Conservation (phyloP, 2,329 filamentous ascomycete genomes). For the Cryphonectria radicalis region DNA sequence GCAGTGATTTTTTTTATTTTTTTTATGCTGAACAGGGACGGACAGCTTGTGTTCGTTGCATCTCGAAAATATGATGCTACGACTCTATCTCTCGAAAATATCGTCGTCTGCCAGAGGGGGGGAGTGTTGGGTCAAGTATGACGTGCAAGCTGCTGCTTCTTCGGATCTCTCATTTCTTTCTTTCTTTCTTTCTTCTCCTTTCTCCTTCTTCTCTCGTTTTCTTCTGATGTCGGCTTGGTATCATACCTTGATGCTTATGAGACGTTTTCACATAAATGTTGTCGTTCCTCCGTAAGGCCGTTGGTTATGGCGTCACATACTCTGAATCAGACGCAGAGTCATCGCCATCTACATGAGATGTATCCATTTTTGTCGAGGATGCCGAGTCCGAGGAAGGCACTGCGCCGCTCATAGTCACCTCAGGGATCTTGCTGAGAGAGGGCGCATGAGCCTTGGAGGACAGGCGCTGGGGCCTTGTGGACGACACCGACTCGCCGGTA, state of each 20-base stretch:
- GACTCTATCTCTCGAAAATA: too few relatives aligned
- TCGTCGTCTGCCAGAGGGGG: too few relatives aligned
- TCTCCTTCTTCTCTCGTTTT: too few relatives aligned
- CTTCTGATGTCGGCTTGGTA: not conserved
- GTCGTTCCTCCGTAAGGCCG: not conserved
- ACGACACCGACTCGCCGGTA: not conserved
- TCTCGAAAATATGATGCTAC: not conserved
- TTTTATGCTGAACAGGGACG: not conserved
- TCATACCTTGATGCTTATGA: not conserved
- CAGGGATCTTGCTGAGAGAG: not conserved
- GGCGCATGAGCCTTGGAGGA: not conserved
- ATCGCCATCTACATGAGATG: not conserved
- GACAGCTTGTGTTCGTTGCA: not conserved
- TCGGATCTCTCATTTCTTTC: not conserved
- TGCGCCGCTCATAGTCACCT: constrained; percentile 12
- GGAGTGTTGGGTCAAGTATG: not conserved
- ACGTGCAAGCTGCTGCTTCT: constrained; percentile 7
- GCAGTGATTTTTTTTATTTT: not conserved
- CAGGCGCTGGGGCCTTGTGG: not conserved
- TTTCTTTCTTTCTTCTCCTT: too few relatives aligned
- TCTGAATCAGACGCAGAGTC: not conserved
- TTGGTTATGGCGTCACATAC: not conserved
- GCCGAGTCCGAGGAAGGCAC: too few relatives aligned
- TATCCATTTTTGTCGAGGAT: not conserved
- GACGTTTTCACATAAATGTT: not conserved